Conservation (phyloP, 352 stramenopile species). For the Phytophthora quininea region DNA sequence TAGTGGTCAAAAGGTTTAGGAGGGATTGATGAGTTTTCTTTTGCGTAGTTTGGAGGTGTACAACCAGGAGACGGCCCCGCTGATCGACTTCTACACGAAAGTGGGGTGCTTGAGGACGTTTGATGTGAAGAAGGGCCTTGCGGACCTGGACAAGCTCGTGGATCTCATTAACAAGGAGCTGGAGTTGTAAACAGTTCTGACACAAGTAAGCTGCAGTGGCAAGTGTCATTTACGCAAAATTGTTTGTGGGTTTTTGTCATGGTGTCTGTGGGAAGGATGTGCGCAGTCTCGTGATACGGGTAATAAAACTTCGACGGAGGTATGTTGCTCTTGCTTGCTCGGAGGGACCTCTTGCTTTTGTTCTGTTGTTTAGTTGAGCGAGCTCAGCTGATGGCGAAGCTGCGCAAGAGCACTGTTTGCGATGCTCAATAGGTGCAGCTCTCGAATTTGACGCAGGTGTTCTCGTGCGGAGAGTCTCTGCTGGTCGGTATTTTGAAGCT, state of each 20-base stretch:
- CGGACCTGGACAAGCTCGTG: constrained; percentile 80
- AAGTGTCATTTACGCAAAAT: constrained; percentile 6
- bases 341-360: constrained; percentile 4
- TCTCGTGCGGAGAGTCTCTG: constrained; percentile 8
- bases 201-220: not conserved
- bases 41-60: constrained; percentile 79
- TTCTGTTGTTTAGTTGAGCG: constrained; percentile 14
- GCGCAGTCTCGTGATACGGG: constrained; percentile 5
- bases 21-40: constrained; percentile 2
- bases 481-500: not conserved
- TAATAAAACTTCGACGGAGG: constrained; percentile 24
- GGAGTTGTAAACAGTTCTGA: constrained; percentile 32
- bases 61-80: constrained; percentile 85
- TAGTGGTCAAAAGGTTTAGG: not conserved
- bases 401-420: constrained; percentile 23
- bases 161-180: constrained; percentile 72
- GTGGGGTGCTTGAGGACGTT: constrained; percentile 84
- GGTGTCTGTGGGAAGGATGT: constrained; percentile 10
- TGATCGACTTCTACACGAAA: constrained; percentile 88
- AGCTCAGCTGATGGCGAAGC: constrained; percentile 23
- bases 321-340: constrained; percentile 10
- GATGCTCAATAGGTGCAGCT: constrained; percentile 25
- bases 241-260: constrained; percentile 21
- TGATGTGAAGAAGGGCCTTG: constrained; percentile 86
- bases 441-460: constrained; percentile 26